Conservation (phyloP, 225 moss, liverwort and hornwort species). For the Physcomitrium patens region DNA sequence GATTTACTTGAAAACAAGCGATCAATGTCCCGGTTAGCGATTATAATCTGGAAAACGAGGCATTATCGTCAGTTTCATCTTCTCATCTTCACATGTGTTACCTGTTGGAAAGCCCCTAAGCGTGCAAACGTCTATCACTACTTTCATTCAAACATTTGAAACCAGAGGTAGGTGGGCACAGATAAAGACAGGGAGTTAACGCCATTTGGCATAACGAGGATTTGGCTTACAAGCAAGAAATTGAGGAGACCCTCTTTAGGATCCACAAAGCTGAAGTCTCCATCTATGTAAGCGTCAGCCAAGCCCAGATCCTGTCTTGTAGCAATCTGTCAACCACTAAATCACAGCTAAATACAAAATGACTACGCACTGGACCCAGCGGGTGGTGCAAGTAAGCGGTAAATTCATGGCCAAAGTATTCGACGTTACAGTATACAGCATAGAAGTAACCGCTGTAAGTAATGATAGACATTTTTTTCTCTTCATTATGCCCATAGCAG, state of each 20-base stretch:
- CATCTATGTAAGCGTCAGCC: conserved; percentile 87
- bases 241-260: conserved; percentile 65
- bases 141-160: neutral
- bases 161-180: neutral
- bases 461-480: neutral
- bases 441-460: neutral
- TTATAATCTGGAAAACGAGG: conserved; percentile 56
- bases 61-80: neutral
- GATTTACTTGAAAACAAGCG: conserved; percentile 38
- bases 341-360: conserved; percentile 14
- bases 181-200: neutral
- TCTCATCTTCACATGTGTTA: neutral
- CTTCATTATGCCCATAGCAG: neutral
- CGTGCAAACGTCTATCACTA: neutral
- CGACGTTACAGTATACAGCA: neutral
- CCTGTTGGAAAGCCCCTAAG: neutral
- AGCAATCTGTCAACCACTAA: conserved; percentile 56
- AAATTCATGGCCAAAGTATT: neutral
- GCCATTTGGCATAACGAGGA: neutral
- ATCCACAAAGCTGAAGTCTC: conserved; percentile 73
- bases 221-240: conserved; percentile 62
- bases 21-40: conserved; percentile 73
- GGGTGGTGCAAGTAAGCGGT: no score
- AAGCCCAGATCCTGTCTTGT: conserved; percentile 91
- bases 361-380: no score